A percentile compares a stretch with the other conserved stretches of the same genome.
Evolutionary conservation across 345 rosid species (phyloP).

Genomic region (Hibiscus mutabilis): DNA sequence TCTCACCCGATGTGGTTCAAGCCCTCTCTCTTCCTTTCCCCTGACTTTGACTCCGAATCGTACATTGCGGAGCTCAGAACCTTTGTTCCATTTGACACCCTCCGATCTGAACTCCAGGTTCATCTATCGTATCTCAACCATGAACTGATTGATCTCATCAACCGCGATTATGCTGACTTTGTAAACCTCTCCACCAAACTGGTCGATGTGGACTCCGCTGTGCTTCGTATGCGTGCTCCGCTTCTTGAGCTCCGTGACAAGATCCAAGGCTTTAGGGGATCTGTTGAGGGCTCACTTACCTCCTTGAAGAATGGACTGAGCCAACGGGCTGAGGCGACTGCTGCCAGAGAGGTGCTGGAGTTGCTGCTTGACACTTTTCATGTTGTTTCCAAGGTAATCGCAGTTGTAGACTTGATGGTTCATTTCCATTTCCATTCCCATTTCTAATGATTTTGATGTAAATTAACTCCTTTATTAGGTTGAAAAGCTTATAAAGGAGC

Average conservation of each 20-base stretch:
- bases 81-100: conserved; percentile 89
- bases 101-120: conserved; percentile 83
- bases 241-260: conserved; percentile 81
- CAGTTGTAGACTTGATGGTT: background rate
- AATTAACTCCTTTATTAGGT: conserved; percentile 43
- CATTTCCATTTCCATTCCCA: background rate
- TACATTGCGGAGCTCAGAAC: conserved; percentile 94
- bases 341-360: conserved; percentile 84
- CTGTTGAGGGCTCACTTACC: conserved; percentile 62
- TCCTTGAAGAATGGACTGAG: conserved; percentile 66
- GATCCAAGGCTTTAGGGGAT: conserved; percentile 71
- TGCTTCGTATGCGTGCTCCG: conserved; percentile 95
- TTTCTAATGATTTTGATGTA: background rate
- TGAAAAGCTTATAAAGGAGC: conserved; percentile 91
- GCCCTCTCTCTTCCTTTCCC: conserved; percentile 76
- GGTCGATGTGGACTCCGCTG: conserved; percentile 86
- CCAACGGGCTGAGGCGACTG: conserved; percentile 93
- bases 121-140: conserved; percentile 87
- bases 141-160: conserved; percentile 93
- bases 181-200: conserved; percentile 95
- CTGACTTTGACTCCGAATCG: conserved; percentile 74
- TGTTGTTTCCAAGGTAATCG: conserved; percentile 78
- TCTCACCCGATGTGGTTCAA: conserved; percentile 93
- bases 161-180: conserved; percentile 94
- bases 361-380: conserved; percentile 86